A percentile compares a stretch with the other conserved stretches of the same genome.
Conservation (phyloP, 1,284 basidiomycete species). For the Phaffia rhodozyma region DNA sequence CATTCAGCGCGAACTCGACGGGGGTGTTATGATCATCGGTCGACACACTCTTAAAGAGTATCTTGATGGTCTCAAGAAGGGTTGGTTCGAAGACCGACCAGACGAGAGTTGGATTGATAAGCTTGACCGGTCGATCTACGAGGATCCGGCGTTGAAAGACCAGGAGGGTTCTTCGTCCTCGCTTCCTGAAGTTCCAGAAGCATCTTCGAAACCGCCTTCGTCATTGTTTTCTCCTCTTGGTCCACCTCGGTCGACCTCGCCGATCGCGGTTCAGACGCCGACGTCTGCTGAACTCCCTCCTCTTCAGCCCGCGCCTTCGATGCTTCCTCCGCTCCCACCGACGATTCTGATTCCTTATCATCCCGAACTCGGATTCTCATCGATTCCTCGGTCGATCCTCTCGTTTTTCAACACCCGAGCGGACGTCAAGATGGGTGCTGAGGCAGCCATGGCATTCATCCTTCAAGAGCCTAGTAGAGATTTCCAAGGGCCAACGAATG, state of each 20-base stretch:
- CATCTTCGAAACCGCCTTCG: background rate
- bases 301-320: slow-evolving; percentile 38
- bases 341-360: slow-evolving; percentile 77
- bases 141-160: slow-evolving; percentile 41
- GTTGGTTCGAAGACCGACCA: slow-evolving; percentile 67
- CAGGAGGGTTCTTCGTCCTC: background rate
- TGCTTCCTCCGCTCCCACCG: slow-evolving; percentile 66
- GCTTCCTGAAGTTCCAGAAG: background rate
- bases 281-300: background rate
- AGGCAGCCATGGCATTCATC: slow-evolving; percentile 67
- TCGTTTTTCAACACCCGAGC: slow-evolving; percentile 86
- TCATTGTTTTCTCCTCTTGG: background rate
- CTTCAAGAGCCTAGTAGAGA: slow-evolving; percentile 48
- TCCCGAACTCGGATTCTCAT: slow-evolving; percentile 72
- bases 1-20: slow-evolving; percentile 55
- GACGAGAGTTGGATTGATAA: slow-evolving; percentile 62
- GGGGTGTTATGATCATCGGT: slow-evolving; percentile 78
- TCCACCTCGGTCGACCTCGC: background rate
- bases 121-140: slow-evolving; percentile 57
- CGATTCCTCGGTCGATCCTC: slow-evolving; percentile 80
- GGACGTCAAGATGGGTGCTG: slow-evolving; percentile 62
- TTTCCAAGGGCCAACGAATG: slow-evolving; percentile 12
- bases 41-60: slow-evolving; percentile 90
- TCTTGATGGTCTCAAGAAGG: slow-evolving; percentile 68
- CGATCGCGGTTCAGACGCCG: background rate